Evolutionary conservation across 306 rosid genomes (phyloP).

Genomic region (Nissolia schottii): DNA sequence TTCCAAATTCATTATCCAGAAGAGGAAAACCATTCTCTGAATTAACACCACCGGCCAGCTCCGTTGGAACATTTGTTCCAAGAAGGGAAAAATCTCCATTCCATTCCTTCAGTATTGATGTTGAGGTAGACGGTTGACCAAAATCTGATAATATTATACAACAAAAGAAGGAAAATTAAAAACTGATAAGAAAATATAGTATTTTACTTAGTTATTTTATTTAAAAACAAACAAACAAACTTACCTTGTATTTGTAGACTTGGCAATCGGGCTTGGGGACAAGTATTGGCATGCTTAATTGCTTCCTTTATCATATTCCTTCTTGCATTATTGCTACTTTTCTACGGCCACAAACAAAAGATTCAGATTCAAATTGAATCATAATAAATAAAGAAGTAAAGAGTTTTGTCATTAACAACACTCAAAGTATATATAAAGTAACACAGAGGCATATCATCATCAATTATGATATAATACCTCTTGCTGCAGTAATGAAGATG

Average conservation of each 20-base stretch:
- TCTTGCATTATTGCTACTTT: conserved; percentile 9
- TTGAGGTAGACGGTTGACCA: neutral
- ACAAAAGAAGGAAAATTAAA: too few species aligned
- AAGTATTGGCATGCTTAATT: conserved; percentile 35
- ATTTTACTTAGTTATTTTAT: too few species aligned
- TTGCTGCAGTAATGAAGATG: neutral
- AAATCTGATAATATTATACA: neutral
- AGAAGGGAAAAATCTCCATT: too few species aligned
- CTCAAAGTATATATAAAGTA: too few species aligned
- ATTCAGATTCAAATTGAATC: neutral
- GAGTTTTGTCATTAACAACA: too few species aligned
- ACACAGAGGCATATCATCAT: neutral
- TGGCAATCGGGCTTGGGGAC: neutral
- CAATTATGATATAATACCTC: conserved; percentile 13
- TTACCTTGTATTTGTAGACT: conserved; percentile 30
- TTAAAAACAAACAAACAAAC: too few species aligned
- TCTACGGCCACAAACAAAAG: conserved; percentile 25
- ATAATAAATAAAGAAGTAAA: too few species aligned
- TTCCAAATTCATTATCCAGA: too few species aligned
- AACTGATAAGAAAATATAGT: neutral
- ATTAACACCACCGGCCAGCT: too few species aligned
- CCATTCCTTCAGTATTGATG: conserved; percentile 1
- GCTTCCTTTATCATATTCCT: neutral
- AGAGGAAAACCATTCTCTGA: too few species aligned
- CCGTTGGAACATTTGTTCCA: too few species aligned